These are phyloP conservation scores for Russula emetica DNA, from an alignment of 768 basidiomycete genomes.

Conservation along the genomic window DNA sequence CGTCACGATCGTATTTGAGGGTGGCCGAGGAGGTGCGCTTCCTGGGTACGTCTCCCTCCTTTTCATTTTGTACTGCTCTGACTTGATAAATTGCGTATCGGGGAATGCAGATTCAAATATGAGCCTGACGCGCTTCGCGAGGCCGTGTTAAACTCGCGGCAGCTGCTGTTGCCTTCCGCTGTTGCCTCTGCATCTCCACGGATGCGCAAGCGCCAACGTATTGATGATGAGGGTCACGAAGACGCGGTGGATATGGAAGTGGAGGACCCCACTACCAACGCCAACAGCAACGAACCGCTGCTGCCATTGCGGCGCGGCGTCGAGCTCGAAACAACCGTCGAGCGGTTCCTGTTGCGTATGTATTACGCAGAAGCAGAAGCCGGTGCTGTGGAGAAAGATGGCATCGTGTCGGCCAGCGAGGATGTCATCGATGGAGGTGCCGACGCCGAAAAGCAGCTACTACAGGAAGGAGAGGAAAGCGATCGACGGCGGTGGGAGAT, in stretches of 20 bases:
- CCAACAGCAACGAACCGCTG: neutral
- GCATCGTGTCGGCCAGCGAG: no score
- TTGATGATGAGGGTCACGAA: constrained; percentile 6
- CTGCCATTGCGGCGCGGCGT: constrained; percentile 25
- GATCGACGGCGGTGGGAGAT: constrained; percentile 19
- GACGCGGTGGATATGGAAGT: constrained; percentile 1
- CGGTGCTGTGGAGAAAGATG: neutral
- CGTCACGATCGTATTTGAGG: constrained; percentile 26
- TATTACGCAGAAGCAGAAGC: constrained; percentile 18
- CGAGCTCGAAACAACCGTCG: constrained; percentile 33
- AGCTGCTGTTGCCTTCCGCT: neutral
- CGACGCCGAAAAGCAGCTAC: neutral
- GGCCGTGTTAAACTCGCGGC: constrained; percentile 26
- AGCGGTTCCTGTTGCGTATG: constrained; percentile 32
- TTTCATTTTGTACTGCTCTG: neutral
- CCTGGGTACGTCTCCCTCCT: constrained; percentile 15
- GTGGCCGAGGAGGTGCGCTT: constrained; percentile 14
- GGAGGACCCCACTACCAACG: neutral
- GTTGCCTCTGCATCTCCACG: constrained; percentile 6
- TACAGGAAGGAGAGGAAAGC: neutral
- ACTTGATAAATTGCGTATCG: neutral
- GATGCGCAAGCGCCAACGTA: constrained; percentile 26
- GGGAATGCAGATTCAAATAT: constrained; percentile 33
- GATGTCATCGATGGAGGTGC: neutral
- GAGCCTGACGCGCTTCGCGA: constrained; percentile 31